Evolutionary conservation across 2,329 filamentous ascomycete genomes (phyloP).

Genomic region (Akanthomyces muscarius): DNA sequence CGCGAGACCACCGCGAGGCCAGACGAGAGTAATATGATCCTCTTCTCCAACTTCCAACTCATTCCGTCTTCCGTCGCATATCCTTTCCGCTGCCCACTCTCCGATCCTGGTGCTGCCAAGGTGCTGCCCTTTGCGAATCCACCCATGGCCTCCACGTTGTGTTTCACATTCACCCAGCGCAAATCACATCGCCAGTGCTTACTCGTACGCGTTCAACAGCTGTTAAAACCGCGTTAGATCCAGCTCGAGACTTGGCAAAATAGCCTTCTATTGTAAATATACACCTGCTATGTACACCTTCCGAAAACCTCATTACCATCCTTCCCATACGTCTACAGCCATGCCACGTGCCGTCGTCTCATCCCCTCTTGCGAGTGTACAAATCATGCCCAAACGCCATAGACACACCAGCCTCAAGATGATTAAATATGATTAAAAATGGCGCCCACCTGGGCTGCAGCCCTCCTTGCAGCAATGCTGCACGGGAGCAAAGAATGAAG

Average conservation of each 20-base stretch:
- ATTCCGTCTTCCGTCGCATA: background rate
- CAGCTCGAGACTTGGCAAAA: background rate
- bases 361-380: background rate
- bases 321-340: background rate
- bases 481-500: background rate
- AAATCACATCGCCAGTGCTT: background rate
- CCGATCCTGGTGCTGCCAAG: background rate
- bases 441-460: background rate
- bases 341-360: background rate
- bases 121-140: background rate
- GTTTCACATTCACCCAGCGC: slow-evolving; percentile 8
- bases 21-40: too few relatives aligned
- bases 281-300: background rate
- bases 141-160: background rate
- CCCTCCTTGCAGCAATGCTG: background rate
- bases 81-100: background rate
- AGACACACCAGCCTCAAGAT: background rate
- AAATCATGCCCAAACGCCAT: background rate
- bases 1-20: too few relatives aligned
- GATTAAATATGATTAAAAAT: slow-evolving; percentile 14
- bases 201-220: background rate
- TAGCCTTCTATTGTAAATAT: slow-evolving; percentile 1
- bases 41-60: too few relatives aligned
- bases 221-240: background rate
- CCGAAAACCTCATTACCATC: slow-evolving; percentile 4